Evolutionary conservation across 371 early-diverging fungal species (phyloP).

Genomic region (Sporodiniella umbellata): DNA sequence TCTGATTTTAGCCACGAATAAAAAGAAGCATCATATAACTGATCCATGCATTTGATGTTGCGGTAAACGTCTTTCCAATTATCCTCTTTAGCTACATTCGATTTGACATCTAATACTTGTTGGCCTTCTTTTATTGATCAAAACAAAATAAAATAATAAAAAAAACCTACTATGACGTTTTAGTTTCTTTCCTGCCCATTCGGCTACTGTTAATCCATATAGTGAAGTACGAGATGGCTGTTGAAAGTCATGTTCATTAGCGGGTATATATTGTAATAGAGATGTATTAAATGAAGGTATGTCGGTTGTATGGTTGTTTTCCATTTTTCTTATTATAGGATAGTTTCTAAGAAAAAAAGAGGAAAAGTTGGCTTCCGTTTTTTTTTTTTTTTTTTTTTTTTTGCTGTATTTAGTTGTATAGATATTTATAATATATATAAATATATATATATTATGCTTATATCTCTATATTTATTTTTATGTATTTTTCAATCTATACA

Average conservation of each 20-base stretch:
- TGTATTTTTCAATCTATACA: too few relatives aligned
- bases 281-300: conserved; percentile 24
- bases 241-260: conserved; percentile 25
- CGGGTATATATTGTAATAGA: conserved; percentile 28
- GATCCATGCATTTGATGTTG: conserved; percentile 69
- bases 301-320: conserved; percentile 7
- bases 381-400: conserved; percentile 2
- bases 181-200: conserved; percentile 31
- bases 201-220: conserved; percentile 29
- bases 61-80: conserved; percentile 64
- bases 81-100: conserved; percentile 8
- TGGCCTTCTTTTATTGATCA: background rate
- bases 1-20: conserved; percentile 71
- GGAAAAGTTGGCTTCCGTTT: too few relatives aligned
- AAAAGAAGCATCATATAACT: conserved; percentile 69
- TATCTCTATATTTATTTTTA: too few relatives aligned
- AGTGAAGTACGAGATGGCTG: conserved; percentile 31
- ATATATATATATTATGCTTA: too few relatives aligned
- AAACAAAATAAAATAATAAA: background rate
- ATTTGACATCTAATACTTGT: conserved; percentile 2
- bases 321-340: too few relatives aligned
- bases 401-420: background rate
- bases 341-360: too few relatives aligned
- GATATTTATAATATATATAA: background rate
- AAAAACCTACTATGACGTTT: conserved; percentile 9